Percentiles rank a stretch among this genome's conserved stretches.
These are phyloP conservation scores for Komagataella pseudopastoris DNA, from an alignment of 805 yeast species.

Conservation along the genomic window DNA sequence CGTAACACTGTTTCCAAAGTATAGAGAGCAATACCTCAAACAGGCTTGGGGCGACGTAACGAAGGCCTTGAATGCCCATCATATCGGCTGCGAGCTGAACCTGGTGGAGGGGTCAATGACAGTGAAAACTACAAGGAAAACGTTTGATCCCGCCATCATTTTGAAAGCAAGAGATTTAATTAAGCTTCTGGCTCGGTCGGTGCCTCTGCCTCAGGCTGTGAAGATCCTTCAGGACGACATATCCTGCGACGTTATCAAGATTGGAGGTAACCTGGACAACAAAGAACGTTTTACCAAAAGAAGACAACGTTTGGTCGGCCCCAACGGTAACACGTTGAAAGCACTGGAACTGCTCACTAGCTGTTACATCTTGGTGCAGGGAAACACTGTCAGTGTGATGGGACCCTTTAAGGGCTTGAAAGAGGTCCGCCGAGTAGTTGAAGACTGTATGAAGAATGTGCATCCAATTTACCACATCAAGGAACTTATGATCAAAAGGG, in stretches of 20 bases:
- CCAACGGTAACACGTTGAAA: slow-evolving; percentile 90
- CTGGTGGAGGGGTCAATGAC: slow-evolving; percentile 96
- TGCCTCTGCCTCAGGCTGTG: slow-evolving; percentile 92
- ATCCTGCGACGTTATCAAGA: slow-evolving; percentile 94
- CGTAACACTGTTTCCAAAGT: slow-evolving; percentile 91
- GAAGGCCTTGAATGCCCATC: slow-evolving; percentile 54
- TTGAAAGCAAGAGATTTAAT: slow-evolving; percentile 91
- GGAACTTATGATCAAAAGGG: slow-evolving; percentile 95
- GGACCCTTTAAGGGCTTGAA: slow-evolving; percentile 92
- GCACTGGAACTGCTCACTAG: slow-evolving; percentile 92
- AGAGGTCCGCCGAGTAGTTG: slow-evolving; percentile 85
- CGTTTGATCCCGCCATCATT: slow-evolving; percentile 89
- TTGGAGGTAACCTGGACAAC: slow-evolving; percentile 77
- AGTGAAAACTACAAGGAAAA: slow-evolving; percentile 88
- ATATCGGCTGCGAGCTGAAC: slow-evolving; percentile 74
- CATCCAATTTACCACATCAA: slow-evolving; percentile 98
- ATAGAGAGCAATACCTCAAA: slow-evolving; percentile 81
- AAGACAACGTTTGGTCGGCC: slow-evolving; percentile 93
- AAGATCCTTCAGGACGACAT: slow-evolving; percentile 83
- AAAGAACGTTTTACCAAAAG: slow-evolving; percentile 92
- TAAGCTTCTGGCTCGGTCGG: slow-evolving; percentile 87
- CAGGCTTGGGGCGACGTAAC: slow-evolving; percentile 93
- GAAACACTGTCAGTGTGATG: slow-evolving; percentile 94
- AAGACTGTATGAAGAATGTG: slow-evolving; percentile 92
- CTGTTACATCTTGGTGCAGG: slow-evolving; percentile 93